Base-by-base conservation (phyloP, 2,329 filamentous ascomycete species). In the Graphilbum fragrans region DNA sequence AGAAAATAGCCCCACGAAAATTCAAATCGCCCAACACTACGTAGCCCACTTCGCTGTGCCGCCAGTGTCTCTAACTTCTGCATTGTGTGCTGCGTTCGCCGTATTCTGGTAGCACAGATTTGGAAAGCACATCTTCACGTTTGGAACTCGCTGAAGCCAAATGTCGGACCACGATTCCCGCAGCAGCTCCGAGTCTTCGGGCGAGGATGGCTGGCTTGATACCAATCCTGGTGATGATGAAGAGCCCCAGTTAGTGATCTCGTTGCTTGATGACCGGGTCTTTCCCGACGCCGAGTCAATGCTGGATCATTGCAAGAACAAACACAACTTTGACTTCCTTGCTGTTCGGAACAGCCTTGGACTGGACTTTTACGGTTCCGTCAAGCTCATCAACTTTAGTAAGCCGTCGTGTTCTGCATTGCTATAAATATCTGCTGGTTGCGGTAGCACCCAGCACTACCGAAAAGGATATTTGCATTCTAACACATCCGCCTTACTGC, bases 331-430 rank as follows among this genome's bases (percentile, higher is more conserved):
- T 52, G 81, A 87, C 58, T 74, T 88, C 45, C 55, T 77, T 41
- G 70, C 66, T 41, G 63, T 75, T 27, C 66, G 77, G 43, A 72
- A 74, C 44, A 63, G 60, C 19, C 58, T 76, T 55, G 69, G 64
- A 19, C 66, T 87, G 35, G 82, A 88, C 53, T 86, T 87, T 50
- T 70, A 86, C 45, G 82, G 77, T 22, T 74, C 70, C 45, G 75
- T 88, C 52, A 86, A 80, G 59, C 65, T 88, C 27, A 76, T 87
- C 56, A 88, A 88, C 56, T 86, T 77, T 52, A 59, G 67, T 71
- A 45, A 45, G 56, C 29, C 29, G 53, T 19, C 17, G 21, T n/a
- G 4, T 14, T 20, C 8, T 35, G 17, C 16, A 31, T 34, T 34
- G 32, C 17, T 34, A 7, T 34, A 9, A 16, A 6, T 39, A 12